Evolutionary conservation across 768 basidiomycete species (phyloP), one percentile per base, ranked within the genome.

Genomic region (Boletus edulis): DNA sequence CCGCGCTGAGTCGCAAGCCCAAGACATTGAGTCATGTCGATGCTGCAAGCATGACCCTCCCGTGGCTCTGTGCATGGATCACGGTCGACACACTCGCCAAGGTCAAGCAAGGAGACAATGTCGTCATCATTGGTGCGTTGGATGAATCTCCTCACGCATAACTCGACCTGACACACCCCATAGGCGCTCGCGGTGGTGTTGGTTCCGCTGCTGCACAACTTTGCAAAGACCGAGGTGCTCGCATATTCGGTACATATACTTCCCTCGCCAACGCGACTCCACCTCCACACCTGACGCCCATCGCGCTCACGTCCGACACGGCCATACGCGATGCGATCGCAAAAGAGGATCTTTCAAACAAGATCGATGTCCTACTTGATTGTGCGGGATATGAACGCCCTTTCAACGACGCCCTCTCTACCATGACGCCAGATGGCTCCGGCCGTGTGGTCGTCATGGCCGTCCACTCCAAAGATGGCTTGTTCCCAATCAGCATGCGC

Each of bases 41-140:
- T 37, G 72, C 70, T 6, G 70, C 63, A 14, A 73, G 70, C 42
- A 70, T 72, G 63, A 68, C 70, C 0, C 71, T 72, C 7, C 63
- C 63, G 0, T 73, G 72, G 70, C 60, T 72, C 24, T 72, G 70
- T 49, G 72, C 72, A 8, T 72, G 72, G 72, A 73, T 73, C 60
- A 71, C 70, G 1, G 69, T 72, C 13, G 57, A 73, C 11, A 72
- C 61, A 15, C 72, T 73, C 14, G 70, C 70, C 18, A 56, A 65
- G 10, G 63, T 73, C 46, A 72, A 69, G 44, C 13, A 60, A 18
- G 72, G 66, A 13, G 70, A 72, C 29, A 72, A 70, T 39, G 68
- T 73, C 5, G 35, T 72, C 44, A 73, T 72, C 52, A 64, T 72
- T 24, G 70, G 70, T 67, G 22, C 12, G 61, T 32, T 9, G 5